Evolutionary conservation across 768 basidiomycete genomes (phyloP), one percentile per base, ranked within the genome.

Genomic region (Kondoa subrosea): DNA sequence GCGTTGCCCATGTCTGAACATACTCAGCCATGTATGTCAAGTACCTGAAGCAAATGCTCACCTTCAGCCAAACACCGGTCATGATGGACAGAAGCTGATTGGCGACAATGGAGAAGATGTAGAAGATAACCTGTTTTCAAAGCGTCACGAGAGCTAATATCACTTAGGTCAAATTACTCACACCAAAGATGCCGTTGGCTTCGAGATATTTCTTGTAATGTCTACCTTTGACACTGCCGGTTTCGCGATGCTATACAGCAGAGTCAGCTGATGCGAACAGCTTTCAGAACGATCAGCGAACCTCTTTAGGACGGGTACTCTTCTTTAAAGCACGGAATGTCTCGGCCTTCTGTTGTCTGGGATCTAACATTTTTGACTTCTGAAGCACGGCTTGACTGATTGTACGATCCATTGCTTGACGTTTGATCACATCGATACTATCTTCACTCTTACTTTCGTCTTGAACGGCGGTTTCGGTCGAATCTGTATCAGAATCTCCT

Each of bases 191-290:
- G 50, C 72, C 70, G 50, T 74, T 75, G 29, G 74, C 73, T 29
- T 67, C 66, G 61, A 80, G 76, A 69, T 79, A 80, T 2, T 73
- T 68, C 63, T 69, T 74, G 76, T 80, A 80, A 25, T 79, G 77
- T 25, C 70, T 67, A 29, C 69, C 59, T 65, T 78, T 78, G 71
- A 80, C 79, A 2, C 73, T 69, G 3, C 80, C 80, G 66, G 78
- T 77, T 67, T 79, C 77, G 2, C 74, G 67, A 32, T 67, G 58
- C 63, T 63, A n/a, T 27, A 31, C 56, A n/a, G 26, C 58, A 59
- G 31, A 12, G 30, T 63, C 27, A 63, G 3, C 17, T 31, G 34
- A 17, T 21, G 17, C n/a, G 17, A 32, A n/a, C 29, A 63, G 30
- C 61, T 27, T 32, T 16, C 26, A 63, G 61, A 3, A 31, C 33